These are phyloP conservation scores for Ceratonia siliqua DNA, from an alignment of 306 rosid species.

Conservation along the genomic window DNA sequence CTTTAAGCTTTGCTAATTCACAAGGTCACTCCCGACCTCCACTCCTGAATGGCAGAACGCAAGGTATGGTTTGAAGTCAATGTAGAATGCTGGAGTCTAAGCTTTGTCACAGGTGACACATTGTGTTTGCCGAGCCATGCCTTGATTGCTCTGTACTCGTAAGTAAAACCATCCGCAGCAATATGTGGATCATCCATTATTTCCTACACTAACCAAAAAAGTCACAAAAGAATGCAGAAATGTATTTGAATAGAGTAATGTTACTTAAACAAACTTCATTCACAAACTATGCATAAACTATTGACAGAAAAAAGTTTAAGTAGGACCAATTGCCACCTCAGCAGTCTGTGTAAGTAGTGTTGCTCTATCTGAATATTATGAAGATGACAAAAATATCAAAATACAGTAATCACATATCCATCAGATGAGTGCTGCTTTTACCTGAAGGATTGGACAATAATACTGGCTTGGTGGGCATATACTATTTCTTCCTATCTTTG, in stretches of 20 bases:
- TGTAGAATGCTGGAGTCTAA: conserved; percentile 53
- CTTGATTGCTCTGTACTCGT: conserved; percentile 81
- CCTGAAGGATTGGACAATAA: conserved; percentile 97
- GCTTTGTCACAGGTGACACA: conserved; percentile 79
- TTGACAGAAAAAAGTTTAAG: no score
- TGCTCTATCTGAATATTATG: conserved; percentile 4
- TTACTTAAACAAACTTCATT: no score
- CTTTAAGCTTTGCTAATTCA: conserved; percentile 9
- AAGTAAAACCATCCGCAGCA: conserved; percentile 88
- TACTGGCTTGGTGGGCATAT: conserved; percentile 67
- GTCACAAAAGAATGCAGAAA: conserved; percentile 11
- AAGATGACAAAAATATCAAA: conserved; percentile 11
- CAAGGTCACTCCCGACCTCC: conserved; percentile 56
- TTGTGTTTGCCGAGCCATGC: conserved; percentile 82
- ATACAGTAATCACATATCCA: conserved; percentile 2
- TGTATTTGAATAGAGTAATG: no score
- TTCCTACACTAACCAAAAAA: conserved; percentile 55
- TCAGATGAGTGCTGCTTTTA: conserved; percentile 31
- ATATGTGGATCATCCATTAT: conserved; percentile 86
- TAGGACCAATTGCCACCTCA: no score
- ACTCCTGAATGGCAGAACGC: conserved; percentile 83
- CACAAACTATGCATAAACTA: no score
- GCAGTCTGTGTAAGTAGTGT: no score
- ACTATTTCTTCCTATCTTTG: conserved; percentile 40
- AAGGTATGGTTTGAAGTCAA: conserved; percentile 76